A percentile compares a stretch with the other conserved stretches of the same genome.
Evolutionary conservation across 177 flowering plant species (phyloP).

Genomic region (Telopea speciosissima): DNA sequence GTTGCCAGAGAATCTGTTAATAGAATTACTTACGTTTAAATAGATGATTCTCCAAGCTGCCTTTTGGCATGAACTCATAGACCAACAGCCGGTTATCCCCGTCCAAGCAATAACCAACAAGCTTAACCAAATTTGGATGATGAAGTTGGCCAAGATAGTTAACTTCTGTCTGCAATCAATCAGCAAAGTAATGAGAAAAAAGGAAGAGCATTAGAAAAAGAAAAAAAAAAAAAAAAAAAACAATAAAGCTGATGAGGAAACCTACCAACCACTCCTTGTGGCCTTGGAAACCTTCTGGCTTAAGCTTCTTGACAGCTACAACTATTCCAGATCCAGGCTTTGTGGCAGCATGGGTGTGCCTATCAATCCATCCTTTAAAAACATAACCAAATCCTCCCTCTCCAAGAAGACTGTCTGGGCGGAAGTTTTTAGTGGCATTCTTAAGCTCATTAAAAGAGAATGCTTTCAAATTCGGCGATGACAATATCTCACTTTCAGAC

Average conservation of each 20-base stretch:
- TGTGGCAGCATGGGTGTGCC: slow-evolving; percentile 28
- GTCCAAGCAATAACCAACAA: slow-evolving; percentile 77
- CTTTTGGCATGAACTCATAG: slow-evolving; percentile 88
- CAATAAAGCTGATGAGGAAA: background rate
- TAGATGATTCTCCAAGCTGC: slow-evolving; percentile 85
- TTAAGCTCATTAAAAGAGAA: slow-evolving; percentile 37
- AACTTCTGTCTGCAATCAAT: slow-evolving; percentile 64
- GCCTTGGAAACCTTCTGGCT: slow-evolving; percentile 53
- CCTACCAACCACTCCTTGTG: slow-evolving; percentile 60
- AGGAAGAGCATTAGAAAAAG: too few species aligned
- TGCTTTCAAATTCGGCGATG: slow-evolving; percentile 35
- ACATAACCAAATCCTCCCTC: slow-evolving; percentile 69
- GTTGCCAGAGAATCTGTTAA: background rate
- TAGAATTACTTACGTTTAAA: slow-evolving; percentile 57
- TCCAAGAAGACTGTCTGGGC: slow-evolving; percentile 37
- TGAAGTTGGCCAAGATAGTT: slow-evolving; percentile 77
- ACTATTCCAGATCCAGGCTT: slow-evolving; percentile 38
- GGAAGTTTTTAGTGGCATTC: slow-evolving; percentile 46
- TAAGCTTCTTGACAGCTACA: slow-evolving; percentile 55
- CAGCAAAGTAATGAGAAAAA: slow-evolving; percentile 3
- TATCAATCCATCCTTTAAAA: slow-evolving; percentile 59
- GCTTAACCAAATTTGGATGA: slow-evolving; percentile 83
- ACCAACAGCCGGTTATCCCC: slow-evolving; percentile 74
- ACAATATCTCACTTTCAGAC: slow-evolving; percentile 41
- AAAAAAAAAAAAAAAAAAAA: background rate